Evolutionary conservation across 2,329 filamentous ascomycete species (phyloP).

Genomic region (Parafenestella ontariensis): DNA sequence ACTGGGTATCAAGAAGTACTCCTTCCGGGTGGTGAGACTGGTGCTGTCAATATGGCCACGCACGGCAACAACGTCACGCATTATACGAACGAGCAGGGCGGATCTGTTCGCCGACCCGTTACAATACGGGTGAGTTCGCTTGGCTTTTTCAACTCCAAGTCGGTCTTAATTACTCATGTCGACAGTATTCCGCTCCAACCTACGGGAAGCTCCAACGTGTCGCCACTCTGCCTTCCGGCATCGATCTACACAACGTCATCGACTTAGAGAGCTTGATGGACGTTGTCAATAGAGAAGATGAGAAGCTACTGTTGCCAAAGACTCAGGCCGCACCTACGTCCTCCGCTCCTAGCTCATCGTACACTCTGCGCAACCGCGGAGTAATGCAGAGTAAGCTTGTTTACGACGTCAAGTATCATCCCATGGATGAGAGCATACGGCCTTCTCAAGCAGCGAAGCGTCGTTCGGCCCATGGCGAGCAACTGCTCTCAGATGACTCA

Average conservation of each 20-base stretch:
- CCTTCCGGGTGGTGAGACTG: background rate
- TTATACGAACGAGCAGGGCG: no score
- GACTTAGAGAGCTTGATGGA: background rate
- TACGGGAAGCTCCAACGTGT: background rate
- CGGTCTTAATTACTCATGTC: background rate
- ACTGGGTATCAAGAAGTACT: no score
- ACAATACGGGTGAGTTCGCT: no score
- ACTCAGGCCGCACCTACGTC: conserved; percentile 11
- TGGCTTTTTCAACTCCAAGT: no score
- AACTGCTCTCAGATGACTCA: background rate
- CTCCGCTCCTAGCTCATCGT: conserved; percentile 12
- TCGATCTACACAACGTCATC: conserved; percentile 25
- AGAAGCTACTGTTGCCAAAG: background rate
- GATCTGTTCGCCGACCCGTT: no score
- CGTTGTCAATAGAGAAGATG: conserved; percentile 3
- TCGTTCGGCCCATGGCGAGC: conserved; percentile 30
- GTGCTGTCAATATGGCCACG: no score
- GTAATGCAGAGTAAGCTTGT: conserved; percentile 23
- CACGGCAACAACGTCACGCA: no score
- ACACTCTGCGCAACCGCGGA: conserved; percentile 17
- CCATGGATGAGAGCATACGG: conserved; percentile 40
- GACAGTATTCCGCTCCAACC: background rate
- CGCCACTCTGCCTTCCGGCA: conserved; percentile 11
- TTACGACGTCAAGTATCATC: conserved; percentile 45
- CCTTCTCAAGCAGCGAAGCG: conserved; percentile 38